phyloP scores from a whole-genome alignment of 2,329 filamentous ascomycete genomes.

The Fonsecaea pedrosoi region DNA sequence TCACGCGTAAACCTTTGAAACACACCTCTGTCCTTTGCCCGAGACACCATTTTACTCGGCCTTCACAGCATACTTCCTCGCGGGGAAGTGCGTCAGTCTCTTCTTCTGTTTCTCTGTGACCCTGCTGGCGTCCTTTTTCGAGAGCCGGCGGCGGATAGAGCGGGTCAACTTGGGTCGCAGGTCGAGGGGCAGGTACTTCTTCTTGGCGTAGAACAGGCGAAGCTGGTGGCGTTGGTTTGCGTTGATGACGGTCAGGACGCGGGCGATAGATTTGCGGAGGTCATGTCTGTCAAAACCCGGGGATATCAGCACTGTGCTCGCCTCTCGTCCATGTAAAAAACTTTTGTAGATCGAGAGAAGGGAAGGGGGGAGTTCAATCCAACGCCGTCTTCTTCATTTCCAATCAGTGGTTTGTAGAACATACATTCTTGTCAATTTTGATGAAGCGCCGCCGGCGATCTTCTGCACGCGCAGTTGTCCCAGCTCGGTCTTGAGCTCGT shows the following conservation, averaged over 20 bases:
- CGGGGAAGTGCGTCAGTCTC: constrained; percentile 93
- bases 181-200: constrained; percentile 99
- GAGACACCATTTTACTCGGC: constrained; percentile 47
- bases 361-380: constrained; percentile 35
- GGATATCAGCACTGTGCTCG: too few species aligned
- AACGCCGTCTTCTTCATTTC: background rate
- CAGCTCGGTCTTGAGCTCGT: constrained; percentile 94
- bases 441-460: constrained; percentile 83
- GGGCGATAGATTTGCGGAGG: constrained; percentile 98
- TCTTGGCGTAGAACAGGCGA: constrained; percentile 99
- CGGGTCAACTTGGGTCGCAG: constrained; percentile 98
- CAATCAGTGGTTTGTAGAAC: constrained; percentile 47
- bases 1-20: constrained; percentile 28
- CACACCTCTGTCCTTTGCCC: constrained; percentile 40
- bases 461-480: constrained; percentile 97
- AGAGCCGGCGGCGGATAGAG: constrained; percentile 94
- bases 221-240: constrained; percentile 98
- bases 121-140: constrained; percentile 83
- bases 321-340: constrained; percentile 33
- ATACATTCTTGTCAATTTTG: constrained; percentile 98
- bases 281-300: constrained; percentile 73
- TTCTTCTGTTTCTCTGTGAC: constrained; percentile 96
- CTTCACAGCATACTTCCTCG: constrained; percentile 99
- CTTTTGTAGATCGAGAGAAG: constrained; percentile 17
- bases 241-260: constrained; percentile 99